Percentiles rank a stretch among this genome's conserved stretches.
Evolutionary conservation across 352 stramenopile genomes (phyloP).

Genomic region (Globisporangium irregulare): DNA sequence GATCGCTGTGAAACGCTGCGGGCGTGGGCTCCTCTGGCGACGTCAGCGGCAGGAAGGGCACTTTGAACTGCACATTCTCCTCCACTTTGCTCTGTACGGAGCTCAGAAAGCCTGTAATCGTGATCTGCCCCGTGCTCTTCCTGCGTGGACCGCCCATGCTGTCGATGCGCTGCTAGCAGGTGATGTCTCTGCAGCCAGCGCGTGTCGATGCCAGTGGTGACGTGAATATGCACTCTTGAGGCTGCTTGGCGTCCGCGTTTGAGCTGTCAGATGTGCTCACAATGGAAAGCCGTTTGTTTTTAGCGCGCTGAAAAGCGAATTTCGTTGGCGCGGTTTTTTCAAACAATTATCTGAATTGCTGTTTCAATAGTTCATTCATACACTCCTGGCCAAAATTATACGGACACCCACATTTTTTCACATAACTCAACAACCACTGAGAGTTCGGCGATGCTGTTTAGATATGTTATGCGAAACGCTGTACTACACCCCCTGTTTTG

Average conservation of each 20-base stretch:
- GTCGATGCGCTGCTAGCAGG: neutral
- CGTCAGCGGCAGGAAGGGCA: constrained; percentile 79
- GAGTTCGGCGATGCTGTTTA: too few relatives aligned
- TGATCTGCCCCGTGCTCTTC: constrained; percentile 35
- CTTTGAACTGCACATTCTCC: constrained; percentile 76
- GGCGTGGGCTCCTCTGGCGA: constrained; percentile 66
- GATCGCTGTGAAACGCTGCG: constrained; percentile 32
- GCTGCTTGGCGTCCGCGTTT: neutral
- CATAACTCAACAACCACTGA: too few relatives aligned
- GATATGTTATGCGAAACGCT: too few relatives aligned
- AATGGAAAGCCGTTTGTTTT: neutral
- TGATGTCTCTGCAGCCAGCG: neutral
- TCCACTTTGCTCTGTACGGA: constrained; percentile 27
- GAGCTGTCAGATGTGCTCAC: neutral
- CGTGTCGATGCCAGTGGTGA: neutral
- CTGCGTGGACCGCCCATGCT: constrained; percentile 9
- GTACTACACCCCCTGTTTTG: too few relatives aligned
- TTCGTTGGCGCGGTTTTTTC: neutral
- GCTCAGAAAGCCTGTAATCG: constrained; percentile 57
- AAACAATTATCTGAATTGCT: neutral
- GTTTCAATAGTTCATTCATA: too few relatives aligned
- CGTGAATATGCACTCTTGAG: neutral
- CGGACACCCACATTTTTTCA: too few relatives aligned
- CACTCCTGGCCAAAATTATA: too few relatives aligned
- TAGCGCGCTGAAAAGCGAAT: neutral